Base-by-base conservation (phyloP, 2,329 filamentous ascomycete species). In the Emericellopsis atlantica region DNA sequence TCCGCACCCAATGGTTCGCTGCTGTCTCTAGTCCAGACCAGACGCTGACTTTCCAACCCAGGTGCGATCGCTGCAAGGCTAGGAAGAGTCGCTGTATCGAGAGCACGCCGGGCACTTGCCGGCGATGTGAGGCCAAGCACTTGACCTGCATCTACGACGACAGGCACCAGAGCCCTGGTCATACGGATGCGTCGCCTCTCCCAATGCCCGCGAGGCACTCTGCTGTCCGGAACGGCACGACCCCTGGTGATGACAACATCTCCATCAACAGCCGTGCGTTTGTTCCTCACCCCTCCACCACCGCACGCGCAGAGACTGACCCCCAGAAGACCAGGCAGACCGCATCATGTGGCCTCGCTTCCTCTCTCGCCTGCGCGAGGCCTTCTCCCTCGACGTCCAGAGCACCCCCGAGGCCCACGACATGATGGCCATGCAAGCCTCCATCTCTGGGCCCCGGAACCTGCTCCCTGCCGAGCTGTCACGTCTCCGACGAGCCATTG, bases 61-160 rank as follows among this genome's bases (percentile, higher is more conserved):
- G 48, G 26, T 61, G 58, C 41, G 49, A 55, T 40, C 53, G 49
- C 16, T 61, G 58, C 42, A 61, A 61, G 42, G 46, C 50, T 6
- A 46, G 58, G 16, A 61, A 61, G 42, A 59, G 54, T 40, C 57
- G 54, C 41, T 60, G 58, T 34, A 51, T 60, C 26, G 54, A 56
- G 43, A 49, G 44, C 0, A 36, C 43, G 1, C 44, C 48, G 1
- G 56, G 53, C 0, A 43, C 43, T 11, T 61, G 55, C 33, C 46
- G 55, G 16, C 46, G 57, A 40, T 60, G 57, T 23, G 45, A 47
- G 10, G 38, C 47, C 34, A 49, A 46, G 23, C 51, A 51, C 1
- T 37, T 51, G 18, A 29, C 44, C 5, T 54, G 53, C 37, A 45
- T 43, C 1, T 51, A 50, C 23, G 47, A 51, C 12, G 26, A 29